Percentiles rank a stretch among this genome's conserved stretches.
Conservation (phyloP, 306 rosid genomes). For the Corylus americana region DNA sequence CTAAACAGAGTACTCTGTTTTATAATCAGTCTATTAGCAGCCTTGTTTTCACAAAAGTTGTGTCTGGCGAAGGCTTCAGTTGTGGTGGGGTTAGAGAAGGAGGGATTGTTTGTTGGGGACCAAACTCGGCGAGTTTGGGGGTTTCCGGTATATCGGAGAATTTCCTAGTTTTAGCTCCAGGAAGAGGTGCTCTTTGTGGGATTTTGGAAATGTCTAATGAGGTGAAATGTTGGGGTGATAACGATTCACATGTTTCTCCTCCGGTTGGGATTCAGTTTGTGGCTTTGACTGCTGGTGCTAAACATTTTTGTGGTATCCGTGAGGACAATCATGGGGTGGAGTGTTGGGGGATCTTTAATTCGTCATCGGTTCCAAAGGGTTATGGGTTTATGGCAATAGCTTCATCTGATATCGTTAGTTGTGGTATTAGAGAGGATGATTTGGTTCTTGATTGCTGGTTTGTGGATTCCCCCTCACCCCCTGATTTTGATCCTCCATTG, state of each 20-base stretch:
- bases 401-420: conserved; percentile 73
- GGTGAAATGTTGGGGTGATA: conserved; percentile 75
- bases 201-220: conserved; percentile 50
- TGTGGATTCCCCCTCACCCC: conserved; percentile 44
- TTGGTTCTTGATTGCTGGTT: conserved; percentile 86
- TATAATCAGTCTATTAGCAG: conserved; percentile 39
- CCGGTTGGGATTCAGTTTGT: conserved; percentile 28
- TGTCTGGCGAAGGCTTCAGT: conserved; percentile 81
- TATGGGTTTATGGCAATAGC: conserved; percentile 78
- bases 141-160: conserved; percentile 49
- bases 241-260: conserved; percentile 37
- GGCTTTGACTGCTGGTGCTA: conserved; percentile 62
- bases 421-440: conserved; percentile 88
- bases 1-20: conserved; percentile 46
- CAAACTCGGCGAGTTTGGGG: conserved; percentile 44
- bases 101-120: conserved; percentile 87
- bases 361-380: conserved; percentile 63
- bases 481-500: conserved; percentile 75
- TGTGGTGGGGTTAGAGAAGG: conserved; percentile 69
- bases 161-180: conserved; percentile 56
- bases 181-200: conserved; percentile 65
- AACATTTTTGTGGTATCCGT: conserved; percentile 75
- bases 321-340: conserved; percentile 70
- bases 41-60: conserved; percentile 50
- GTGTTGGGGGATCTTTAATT: conserved; percentile 82